Base-by-base conservation (phyloP, 371 early-diverging fungal species). In the Mucor sp. region DNA sequence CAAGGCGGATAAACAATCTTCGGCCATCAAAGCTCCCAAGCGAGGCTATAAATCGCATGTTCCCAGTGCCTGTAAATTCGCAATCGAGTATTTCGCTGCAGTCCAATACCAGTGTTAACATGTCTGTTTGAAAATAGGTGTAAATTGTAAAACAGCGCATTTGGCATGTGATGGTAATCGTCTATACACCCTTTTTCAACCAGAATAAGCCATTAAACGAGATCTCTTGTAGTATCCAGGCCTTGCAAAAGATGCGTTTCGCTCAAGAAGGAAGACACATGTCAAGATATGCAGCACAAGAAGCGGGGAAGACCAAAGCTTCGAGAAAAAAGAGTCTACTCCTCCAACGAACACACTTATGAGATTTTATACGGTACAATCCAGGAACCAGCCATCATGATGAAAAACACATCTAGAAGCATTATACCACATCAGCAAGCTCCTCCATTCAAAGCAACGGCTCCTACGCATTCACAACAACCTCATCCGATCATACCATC, bases 281-380 rank as follows among this genome's bases (percentile, higher is more conserved):
- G 93, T 63, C 81, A 86, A 35, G 93, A 93, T 74, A 90, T 91
- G 59, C 85, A 90, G 71, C 92, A 92, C 75, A 93, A 91, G 69
- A 92, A 92, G 68, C 86, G 93, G 65, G 93, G 93, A 17, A 84
- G 93, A 23, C 93, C 92, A 35, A 91, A 90, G 69, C 76, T 90
- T 17, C 85, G 87, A 63, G 89, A 87, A 65, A 83, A 85, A 62
- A 66, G 41, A 57, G 21, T 58, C 2, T 56, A 60, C 60, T 63
- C 68, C 19, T 50, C 69, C 1, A 69, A 72, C n/a, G 65, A 66
- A 28, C 60, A 65, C 15, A 72, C 50, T 5, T 69, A 64, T 30
- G 68, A 75, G 25, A 69, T 72, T 15, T 21, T 72, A 27, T 70
- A 75, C 27, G 74, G 64, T 21, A 69, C 69, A 6, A 70, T 74